These are phyloP conservation scores for Pythium plurisporium DNA, from an alignment of 352 stramenopile genomes.

Conservation along the genomic window DNA sequence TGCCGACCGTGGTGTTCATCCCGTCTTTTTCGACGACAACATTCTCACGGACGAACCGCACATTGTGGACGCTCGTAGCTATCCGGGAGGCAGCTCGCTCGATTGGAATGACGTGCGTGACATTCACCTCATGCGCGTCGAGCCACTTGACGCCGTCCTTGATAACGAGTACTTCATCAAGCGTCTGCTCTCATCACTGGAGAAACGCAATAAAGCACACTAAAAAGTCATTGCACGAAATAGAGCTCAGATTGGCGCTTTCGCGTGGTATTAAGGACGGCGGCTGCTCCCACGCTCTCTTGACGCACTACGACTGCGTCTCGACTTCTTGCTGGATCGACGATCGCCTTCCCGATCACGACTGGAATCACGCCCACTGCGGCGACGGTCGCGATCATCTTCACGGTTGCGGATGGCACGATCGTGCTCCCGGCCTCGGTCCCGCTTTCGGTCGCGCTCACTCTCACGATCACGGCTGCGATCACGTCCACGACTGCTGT, in stretches of 20 bases:
- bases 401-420: conserved; percentile 3
- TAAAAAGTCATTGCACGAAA: neutral
- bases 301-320: conserved; percentile 17
- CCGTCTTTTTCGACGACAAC: conserved; percentile 83
- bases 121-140: conserved; percentile 54
- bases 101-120: conserved; percentile 37
- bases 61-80: conserved; percentile 58
- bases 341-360: conserved; percentile 4
- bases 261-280: neutral
- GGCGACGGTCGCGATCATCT: conserved; percentile 5
- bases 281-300: conserved; percentile 8
- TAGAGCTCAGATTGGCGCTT: neutral
- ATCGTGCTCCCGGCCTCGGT: neutral
- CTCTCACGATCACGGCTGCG: conserved; percentile 4
- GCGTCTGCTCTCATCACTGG: conserved; percentile 31
- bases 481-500: neutral
- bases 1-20: conserved; percentile 28
- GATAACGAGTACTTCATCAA: conserved; percentile 50
- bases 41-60: conserved; percentile 60
- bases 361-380: conserved; percentile 4
- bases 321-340: conserved; percentile 16
- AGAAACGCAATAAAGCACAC: neutral
- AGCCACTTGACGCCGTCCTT: conserved; percentile 58
- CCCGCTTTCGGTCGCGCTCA: conserved; percentile 5
- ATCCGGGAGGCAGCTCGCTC: conserved; percentile 24